Evolutionary conservation across 1,284 basidiomycete species (phyloP), one percentile per base, ranked within the genome.

Genomic region (Volvariella surrecta): DNA sequence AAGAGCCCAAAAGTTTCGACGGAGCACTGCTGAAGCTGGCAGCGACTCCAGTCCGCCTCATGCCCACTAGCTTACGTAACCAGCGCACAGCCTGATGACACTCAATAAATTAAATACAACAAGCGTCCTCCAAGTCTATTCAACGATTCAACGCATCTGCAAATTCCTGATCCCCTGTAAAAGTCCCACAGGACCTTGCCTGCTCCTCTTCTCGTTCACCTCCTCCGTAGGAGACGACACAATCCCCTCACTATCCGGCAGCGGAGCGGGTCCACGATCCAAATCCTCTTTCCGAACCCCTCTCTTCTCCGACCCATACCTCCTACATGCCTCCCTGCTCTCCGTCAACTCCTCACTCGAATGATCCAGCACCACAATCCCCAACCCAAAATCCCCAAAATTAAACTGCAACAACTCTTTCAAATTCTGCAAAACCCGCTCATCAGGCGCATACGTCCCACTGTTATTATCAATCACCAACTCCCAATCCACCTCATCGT

Each of bases 391-490:
- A 4, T 4, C 6, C n/a, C 15, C 15, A 55, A 89, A 86, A 56
- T 89, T 89, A 52, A 72, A 69, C 60, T 82, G 75, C 43, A 86
- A 54, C 15, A 82, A 58, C 47, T 61, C 66, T 57, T 74, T 71
- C 48, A 85, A 55, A 41, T 64, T 56, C 1, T 76, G 74, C 4
- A 87, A 60, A 50, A 84, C 51, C 45, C 49, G 59, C 48, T 71
- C 66, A 56, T 83, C 75, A 2, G 84, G 83, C 15, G 79, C 68
- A 54, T 86, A 86, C 40, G 82, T 87, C 31, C 83, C 83, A 48
- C 76, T 81, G 55, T 85, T 84, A 54, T 87, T 87, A 57, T 87
- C 83, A 52, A 87, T 72, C 42, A 85, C 79, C 34, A 87, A 57
- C 58, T 87, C 81, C 84, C 84, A 87, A 31, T 67, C 54, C 32